These are phyloP conservation scores for Oryza australiensis DNA, from an alignment of 176 grass and related monocot species.

Conservation along the genomic window DNA sequence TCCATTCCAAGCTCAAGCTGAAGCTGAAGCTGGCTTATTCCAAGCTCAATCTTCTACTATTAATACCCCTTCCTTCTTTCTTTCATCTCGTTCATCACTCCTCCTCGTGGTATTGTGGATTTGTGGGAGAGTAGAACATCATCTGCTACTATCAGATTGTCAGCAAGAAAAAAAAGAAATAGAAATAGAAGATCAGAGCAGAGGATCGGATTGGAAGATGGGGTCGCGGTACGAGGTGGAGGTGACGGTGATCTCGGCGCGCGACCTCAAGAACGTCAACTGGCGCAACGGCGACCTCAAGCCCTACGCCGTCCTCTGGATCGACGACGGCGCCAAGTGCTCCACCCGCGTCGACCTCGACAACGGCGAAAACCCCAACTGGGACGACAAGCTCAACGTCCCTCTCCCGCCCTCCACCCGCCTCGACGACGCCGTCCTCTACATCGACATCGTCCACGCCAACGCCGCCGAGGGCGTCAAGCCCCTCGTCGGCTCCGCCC, in stretches of 20 bases:
- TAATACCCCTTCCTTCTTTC: no score
- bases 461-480: conserved; percentile 54
- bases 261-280: conserved; percentile 81
- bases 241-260: conserved; percentile 54
- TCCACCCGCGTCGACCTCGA: conserved; percentile 63
- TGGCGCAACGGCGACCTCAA: conserved; percentile 70
- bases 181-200: no score
- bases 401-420: conserved; percentile 34
- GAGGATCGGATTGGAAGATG: neutral
- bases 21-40: no score
- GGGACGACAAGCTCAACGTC: conserved; percentile 72
- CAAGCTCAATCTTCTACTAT: no score
- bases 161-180: no score
- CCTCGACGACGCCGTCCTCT: conserved; percentile 57
- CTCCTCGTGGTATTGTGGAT: no score
- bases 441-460: conserved; percentile 83
- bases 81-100: no score
- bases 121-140: no score
- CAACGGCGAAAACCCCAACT: conserved; percentile 45
- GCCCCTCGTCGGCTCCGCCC: conserved; percentile 69
- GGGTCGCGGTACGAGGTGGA: conserved; percentile 65
- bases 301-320: conserved; percentile 64
- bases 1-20: no score
- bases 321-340: conserved; percentile 54
- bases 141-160: no score